phyloP scores from a whole-genome alignment of 2,329 filamentous ascomycete genomes.

The Waltergamsia citrina region DNA sequence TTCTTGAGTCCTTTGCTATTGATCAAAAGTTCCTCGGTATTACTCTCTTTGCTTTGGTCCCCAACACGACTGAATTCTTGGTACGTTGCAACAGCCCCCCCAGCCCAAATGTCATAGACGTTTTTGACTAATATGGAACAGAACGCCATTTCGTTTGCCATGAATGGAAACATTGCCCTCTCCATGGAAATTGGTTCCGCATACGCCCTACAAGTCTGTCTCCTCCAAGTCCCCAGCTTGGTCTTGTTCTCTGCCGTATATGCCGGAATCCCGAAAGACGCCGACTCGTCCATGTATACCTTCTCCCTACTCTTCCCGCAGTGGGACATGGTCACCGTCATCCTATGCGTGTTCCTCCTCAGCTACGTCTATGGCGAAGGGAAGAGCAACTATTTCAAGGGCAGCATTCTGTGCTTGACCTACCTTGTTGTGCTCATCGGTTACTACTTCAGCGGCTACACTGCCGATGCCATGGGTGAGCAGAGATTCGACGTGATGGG shows the following conservation, averaged over 20 bases:
- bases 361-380: conserved; percentile 98
- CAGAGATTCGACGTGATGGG: conserved; percentile 46
- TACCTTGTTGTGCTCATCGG: conserved; percentile 89
- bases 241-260: conserved; percentile 84
- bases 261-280: conserved; percentile 28
- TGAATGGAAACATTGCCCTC: conserved; percentile 98
- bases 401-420: conserved; percentile 84
- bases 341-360: conserved; percentile 89
- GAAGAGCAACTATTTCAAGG: conserved; percentile 99
- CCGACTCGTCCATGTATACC: conserved; percentile 45
- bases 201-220: conserved; percentile 90
- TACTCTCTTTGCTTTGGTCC: conserved; percentile 90
- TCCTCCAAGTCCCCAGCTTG: conserved; percentile 86
- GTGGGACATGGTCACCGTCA: conserved; percentile 98
- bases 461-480: conserved; percentile 30
- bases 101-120: not conserved
- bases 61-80: conserved; percentile 96
- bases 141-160: conserved; percentile 98
- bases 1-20: conserved; percentile 79
- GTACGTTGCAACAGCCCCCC: conserved; percentile 36
- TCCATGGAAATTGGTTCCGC: conserved; percentile 99
- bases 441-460: conserved; percentile 72
- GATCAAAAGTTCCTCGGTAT: conserved; percentile 98
- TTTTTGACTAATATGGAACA: conserved; percentile 20
- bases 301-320: conserved; percentile 93